Evolutionary conservation across 129 eudicot species (phyloP).

Genomic region (Flaveria linearis): DNA sequence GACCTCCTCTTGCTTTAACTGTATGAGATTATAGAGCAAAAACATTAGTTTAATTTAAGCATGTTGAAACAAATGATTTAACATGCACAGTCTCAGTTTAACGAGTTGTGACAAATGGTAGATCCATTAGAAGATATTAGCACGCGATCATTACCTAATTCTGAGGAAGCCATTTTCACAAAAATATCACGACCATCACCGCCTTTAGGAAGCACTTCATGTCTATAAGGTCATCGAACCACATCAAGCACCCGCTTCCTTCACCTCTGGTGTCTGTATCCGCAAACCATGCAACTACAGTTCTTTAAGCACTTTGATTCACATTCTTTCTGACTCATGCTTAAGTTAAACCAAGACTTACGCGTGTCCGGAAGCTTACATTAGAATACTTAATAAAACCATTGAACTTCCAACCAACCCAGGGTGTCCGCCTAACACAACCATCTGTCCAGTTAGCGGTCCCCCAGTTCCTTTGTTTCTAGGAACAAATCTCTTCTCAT

Average conservation of each 20-base stretch:
- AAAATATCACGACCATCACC: slow-evolving; percentile 14
- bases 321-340: slow-evolving; percentile 9
- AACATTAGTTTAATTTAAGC: neutral
- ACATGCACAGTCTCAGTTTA: too few relatives aligned
- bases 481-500: slow-evolving; percentile 17
- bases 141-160: neutral
- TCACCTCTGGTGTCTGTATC: neutral
- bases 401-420: slow-evolving; percentile 4
- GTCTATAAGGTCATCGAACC: slow-evolving; percentile 23
- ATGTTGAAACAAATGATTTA: too few relatives aligned
- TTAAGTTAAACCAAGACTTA: slow-evolving; percentile 13
- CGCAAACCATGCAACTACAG: slow-evolving; percentile 20
- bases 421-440: slow-evolving; percentile 21
- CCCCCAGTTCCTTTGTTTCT: slow-evolving; percentile 8
- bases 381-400: slow-evolving; percentile 18
- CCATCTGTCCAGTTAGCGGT: slow-evolving; percentile 11
- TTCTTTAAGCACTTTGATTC: slow-evolving; percentile 7
- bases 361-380: slow-evolving; percentile 11
- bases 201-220: neutral
- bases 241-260: slow-evolving; percentile 14
- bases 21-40: neutral
- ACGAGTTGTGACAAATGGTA: too few relatives aligned
- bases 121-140: too few relatives aligned
- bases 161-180: slow-evolving; percentile 23
- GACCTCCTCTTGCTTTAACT: neutral